A percentile compares a stretch with the other conserved stretches of the same genome.
Evolutionary conservation across 2,329 filamentous ascomycete genomes (phyloP).

Genomic region (Acephala macrosclerotiorum): DNA sequence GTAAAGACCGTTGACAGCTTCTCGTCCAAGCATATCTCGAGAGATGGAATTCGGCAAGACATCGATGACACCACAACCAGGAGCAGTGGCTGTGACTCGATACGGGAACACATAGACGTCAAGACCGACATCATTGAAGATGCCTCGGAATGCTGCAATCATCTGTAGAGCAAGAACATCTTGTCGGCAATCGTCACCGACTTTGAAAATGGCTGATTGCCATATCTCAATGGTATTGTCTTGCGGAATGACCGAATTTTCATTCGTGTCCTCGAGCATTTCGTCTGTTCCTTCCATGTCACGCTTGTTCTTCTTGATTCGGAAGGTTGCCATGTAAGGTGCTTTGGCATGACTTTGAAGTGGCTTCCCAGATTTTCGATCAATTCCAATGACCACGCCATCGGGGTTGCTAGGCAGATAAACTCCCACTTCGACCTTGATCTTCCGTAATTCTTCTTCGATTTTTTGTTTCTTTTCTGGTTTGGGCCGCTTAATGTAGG

Average conservation of each 20-base stretch:
- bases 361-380: constrained; percentile 96
- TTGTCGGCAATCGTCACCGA: constrained; percentile 97
- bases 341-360: constrained; percentile 98
- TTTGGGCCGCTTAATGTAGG: constrained; percentile 89
- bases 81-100: constrained; percentile 95
- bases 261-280: constrained; percentile 56
- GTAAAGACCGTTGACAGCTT: constrained; percentile 97
- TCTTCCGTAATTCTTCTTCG: constrained; percentile 96
- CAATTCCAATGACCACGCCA: constrained; percentile 95
- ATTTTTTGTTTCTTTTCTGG: constrained; percentile 99
- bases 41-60: constrained; percentile 98
- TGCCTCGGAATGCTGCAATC: constrained; percentile 96
- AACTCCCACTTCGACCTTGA: constrained; percentile 95
- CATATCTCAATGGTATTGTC: constrained; percentile 85
- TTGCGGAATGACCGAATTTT: constrained; percentile 44
- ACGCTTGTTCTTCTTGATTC: constrained; percentile 82
- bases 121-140: constrained; percentile 93
- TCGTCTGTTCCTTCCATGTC: constrained; percentile 60
- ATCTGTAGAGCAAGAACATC: constrained; percentile 97
- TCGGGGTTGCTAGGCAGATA: constrained; percentile 98
- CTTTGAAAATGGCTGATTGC: constrained; percentile 99
- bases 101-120: constrained; percentile 98
- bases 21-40: constrained; percentile 96
- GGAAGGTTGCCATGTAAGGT: constrained; percentile 98
- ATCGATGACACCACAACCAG: constrained; percentile 97